A percentile compares a stretch with the other conserved stretches of the same genome.
Evolutionary conservation across 2,329 filamentous ascomycete species (phyloP).

Genomic region (Fonsecaea pedrosoi): DNA sequence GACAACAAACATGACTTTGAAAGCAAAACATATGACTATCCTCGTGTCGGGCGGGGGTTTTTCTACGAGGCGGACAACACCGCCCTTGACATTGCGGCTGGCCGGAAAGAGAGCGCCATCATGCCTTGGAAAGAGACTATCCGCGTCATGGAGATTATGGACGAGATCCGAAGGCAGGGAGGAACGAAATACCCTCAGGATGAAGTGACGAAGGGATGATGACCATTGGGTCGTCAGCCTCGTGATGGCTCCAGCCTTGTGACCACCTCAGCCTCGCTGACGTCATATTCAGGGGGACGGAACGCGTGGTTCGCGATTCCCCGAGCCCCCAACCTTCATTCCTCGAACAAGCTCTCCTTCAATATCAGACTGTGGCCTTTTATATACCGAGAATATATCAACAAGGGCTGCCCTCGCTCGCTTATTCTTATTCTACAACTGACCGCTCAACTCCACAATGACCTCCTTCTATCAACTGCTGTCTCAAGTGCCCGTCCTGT

Average conservation of each 20-base stretch:
- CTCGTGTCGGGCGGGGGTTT: conserved; percentile 44
- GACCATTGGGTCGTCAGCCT: conserved; percentile 10
- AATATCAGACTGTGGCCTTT: not conserved
- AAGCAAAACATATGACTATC: conserved; percentile 27
- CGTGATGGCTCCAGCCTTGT: conserved; percentile 13
- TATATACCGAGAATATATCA: conserved; percentile 2
- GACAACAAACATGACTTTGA: conserved; percentile 10
- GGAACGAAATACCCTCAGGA: conserved; percentile 41
- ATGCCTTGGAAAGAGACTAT: conserved; percentile 59
- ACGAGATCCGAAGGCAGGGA: conserved; percentile 52
- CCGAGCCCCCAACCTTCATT: not conserved
- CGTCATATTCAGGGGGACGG: conserved; percentile 20
- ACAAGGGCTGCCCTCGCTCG: not conserved
- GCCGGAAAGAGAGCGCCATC: conserved; percentile 48
- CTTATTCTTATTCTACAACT: conserved; percentile 7
- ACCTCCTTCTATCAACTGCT: conserved; percentile 14
- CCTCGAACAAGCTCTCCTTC: not conserved
- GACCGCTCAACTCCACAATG: conserved; percentile 10
- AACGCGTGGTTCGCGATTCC: not conserved
- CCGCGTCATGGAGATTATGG: conserved; percentile 56
- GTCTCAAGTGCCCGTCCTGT: conserved; percentile 27
- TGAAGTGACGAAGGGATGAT: conserved; percentile 1
- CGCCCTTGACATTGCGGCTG: conserved; percentile 43
- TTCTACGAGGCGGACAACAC: conserved; percentile 44
- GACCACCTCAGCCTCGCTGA: conserved; percentile 22